Base-by-base conservation (phyloP, 768 basidiomycete species). In the Tulasnella sp. region DNA sequence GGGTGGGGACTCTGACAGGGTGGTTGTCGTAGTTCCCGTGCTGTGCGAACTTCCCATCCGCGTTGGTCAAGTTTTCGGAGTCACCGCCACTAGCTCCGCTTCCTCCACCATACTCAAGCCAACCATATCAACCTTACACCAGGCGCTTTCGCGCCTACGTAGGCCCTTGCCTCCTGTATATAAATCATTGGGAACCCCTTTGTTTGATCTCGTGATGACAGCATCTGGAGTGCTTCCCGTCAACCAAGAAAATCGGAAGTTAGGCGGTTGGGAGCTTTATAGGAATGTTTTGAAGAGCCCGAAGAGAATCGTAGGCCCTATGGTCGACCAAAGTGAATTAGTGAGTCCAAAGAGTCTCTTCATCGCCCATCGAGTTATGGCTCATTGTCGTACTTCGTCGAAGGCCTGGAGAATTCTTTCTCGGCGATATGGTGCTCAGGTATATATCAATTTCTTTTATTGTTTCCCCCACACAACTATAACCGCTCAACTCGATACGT, bases 311-410 rank as follows among this genome's bases (percentile, higher is more conserved):
- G 95, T 98, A 24, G 97, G 96, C 12, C 98, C 98, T 24, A 99
- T 99, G 98, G 98, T 99, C 0, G 98, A 99, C 85, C 96, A 98
- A 87, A 95, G 94, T 84, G 97, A 98, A 86, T 89, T 98, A 85
- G 97, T 98, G 83, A 83, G 93, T 89, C 22, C 48, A 22, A 46
- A 2, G 16, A 28, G 16, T 46, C 12, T 50, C 20, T 5, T 37
- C 34, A 0, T 22, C 34, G 11, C 34, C 2, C 22, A n/a, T 34
- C 8, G 46, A 48, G 50, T 22, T 31, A 60, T 31, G 75, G 44
- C 48, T 18, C 60, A 24, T 82, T 40, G 60, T 44, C 31, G 46
- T 72, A 16, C 44, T 73, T 31, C 34, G 58, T 24, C 12, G 84
- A 98, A 46, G 97, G 94, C 97, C 8, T 99, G 95, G 94, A 90